A percentile compares a stretch with the other conserved stretches of the same genome.
phyloP scores from a whole-genome alignment of 108 stramenopile genomes.

The Skeletonema menzelii region DNA sequence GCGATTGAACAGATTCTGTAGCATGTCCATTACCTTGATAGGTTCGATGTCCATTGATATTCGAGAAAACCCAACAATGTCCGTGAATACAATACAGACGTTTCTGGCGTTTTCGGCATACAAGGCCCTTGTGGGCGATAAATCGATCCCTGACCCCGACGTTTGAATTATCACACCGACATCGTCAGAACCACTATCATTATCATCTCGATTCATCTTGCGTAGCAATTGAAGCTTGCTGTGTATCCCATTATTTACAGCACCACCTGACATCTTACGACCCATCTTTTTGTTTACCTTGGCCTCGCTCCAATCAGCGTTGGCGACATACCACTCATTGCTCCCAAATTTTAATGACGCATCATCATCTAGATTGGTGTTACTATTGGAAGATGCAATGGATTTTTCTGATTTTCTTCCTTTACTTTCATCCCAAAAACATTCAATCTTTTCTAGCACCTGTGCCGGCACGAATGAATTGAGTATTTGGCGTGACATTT shows the following conservation, averaged over 20 bases:
- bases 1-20: constrained; percentile 31
- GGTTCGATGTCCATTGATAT: constrained; percentile 27
- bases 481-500: constrained; percentile 36
- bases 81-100: constrained; percentile 43
- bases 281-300: background rate
- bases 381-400: background rate
- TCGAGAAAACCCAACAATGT: constrained; percentile 45
- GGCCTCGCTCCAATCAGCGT: constrained; percentile 6
- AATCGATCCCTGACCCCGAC: background rate
- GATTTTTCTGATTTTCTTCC: background rate
- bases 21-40: constrained; percentile 39
- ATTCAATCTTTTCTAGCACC: constrained; percentile 37
- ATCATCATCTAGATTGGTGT: background rate
- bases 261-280: background rate
- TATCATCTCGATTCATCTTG: constrained; percentile 14
- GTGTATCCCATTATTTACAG: background rate
- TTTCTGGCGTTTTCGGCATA: constrained; percentile 38
- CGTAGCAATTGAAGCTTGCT: constrained; percentile 15
- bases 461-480: constrained; percentile 40
- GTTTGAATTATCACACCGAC: constrained; percentile 8
- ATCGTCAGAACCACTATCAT: background rate
- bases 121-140: constrained; percentile 17
- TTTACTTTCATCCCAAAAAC: constrained; percentile 23
- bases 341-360: background rate
- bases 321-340: constrained; percentile 24